Conservation (phyloP, 108 stramenopile species). For the Epipyxis sp. region DNA sequence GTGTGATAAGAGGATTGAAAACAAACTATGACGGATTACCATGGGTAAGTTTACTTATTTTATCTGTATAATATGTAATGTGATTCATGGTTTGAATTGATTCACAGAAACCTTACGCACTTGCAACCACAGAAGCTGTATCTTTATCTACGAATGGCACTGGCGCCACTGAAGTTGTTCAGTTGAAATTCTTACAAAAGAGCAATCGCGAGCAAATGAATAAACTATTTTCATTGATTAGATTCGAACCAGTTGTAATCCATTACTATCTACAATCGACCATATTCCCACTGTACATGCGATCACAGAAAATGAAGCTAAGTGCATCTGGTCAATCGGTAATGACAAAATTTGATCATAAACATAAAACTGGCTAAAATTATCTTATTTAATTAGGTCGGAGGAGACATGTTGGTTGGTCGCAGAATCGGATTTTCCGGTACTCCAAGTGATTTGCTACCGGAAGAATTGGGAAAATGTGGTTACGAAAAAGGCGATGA, state of each 20-base stretch:
- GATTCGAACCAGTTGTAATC: slow-evolving; percentile 14
- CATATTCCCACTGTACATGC: slow-evolving; percentile 36
- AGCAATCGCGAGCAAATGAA: slow-evolving; percentile 38
- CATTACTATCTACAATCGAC: slow-evolving; percentile 36
- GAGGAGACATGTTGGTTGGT: slow-evolving; percentile 22
- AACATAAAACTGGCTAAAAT: too few species aligned
- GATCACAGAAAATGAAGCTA: slow-evolving; percentile 18
- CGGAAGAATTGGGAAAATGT: slow-evolving; percentile 30
- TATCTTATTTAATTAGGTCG: too few species aligned
- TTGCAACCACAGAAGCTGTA: background rate
- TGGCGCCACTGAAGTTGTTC: slow-evolving; percentile 37
- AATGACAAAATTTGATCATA: too few species aligned
- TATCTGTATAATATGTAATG: background rate
- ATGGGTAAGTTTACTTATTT: background rate
- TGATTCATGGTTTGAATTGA: background rate
- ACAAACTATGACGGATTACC: background rate
- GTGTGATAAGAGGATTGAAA: slow-evolving; percentile 12
- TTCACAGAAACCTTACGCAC: background rate
- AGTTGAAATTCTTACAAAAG: slow-evolving; percentile 41
- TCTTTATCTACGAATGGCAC: too few species aligned
- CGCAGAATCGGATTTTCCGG: slow-evolving; percentile 18
- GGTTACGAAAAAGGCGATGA: slow-evolving; percentile 44
- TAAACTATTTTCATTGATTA: slow-evolving; percentile 31
- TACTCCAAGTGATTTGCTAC: slow-evolving; percentile 14
- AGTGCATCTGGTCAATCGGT: slow-evolving; percentile 35